Percentiles rank a stretch among this genome's conserved stretches.
Conservation (phyloP, 768 basidiomycete species). For the Auricularia heimuer region DNA sequence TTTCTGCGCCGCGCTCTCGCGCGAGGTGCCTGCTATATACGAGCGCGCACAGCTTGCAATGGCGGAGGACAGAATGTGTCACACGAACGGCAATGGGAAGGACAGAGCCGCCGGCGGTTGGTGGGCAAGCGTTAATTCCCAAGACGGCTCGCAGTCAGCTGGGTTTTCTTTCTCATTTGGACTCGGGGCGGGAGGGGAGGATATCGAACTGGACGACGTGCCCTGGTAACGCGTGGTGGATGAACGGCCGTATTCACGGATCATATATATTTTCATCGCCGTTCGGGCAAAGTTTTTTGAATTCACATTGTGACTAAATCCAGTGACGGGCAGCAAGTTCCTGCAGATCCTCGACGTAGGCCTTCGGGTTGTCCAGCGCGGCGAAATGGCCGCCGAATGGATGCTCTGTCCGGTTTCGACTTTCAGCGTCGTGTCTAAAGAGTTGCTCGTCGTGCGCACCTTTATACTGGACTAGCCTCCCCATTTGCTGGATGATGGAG, state of each 20-base stretch:
- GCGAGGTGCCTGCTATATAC: neutral
- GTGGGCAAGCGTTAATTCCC: neutral
- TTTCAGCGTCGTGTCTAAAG: neutral
- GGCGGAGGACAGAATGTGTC: neutral
- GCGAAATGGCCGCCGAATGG: slow-evolving; percentile 13
- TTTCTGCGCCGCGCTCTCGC: slow-evolving; percentile 8
- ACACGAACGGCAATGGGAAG: neutral
- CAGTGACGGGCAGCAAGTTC: slow-evolving; percentile 10
- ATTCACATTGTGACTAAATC: neutral
- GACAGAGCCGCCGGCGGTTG: neutral
- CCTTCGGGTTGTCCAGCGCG: slow-evolving; percentile 12
- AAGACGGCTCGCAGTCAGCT: neutral
- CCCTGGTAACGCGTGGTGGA: neutral
- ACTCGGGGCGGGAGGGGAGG: slow-evolving; percentile 8
- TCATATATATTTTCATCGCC: no score
- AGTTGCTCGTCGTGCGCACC: neutral
- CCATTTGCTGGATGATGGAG: neutral
- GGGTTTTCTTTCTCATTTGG: slow-evolving; percentile 10
- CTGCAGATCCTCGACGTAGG: slow-evolving; percentile 10
- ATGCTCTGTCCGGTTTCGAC: neutral
- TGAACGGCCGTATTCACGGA: no score
- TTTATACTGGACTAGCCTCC: neutral
- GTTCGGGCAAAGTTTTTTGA: no score
- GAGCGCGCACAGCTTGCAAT: neutral
- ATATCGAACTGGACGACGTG: slow-evolving; percentile 4